phyloP scores from a whole-genome alignment of 2,329 filamentous ascomycete genomes.

The Boeremia lycopersici region DNA sequence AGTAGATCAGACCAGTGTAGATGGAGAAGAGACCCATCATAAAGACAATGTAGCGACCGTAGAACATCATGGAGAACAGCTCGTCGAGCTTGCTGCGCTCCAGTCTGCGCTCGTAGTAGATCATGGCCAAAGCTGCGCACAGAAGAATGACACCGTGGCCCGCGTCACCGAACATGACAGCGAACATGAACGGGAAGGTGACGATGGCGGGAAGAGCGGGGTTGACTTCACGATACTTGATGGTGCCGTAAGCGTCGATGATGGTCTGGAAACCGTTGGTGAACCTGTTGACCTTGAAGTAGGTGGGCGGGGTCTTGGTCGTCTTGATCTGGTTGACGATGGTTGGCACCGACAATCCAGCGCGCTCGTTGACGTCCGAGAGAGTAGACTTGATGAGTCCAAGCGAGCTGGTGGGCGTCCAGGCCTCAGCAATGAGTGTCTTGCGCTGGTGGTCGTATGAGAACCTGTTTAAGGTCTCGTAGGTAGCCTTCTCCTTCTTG shows the following conservation, averaged over 20 bases:
- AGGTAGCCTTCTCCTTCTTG: constrained; percentile 98
- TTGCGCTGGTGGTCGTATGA: constrained; percentile 96
- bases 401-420: constrained; percentile 92
- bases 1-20: constrained; percentile 97
- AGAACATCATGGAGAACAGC: constrained; percentile 97
- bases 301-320: constrained; percentile 96
- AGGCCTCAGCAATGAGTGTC: constrained; percentile 95
- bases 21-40: constrained; percentile 98
- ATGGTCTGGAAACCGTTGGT: constrained; percentile 98
- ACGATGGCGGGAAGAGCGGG: constrained; percentile 93
- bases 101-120: constrained; percentile 91
- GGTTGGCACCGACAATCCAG: constrained; percentile 93
- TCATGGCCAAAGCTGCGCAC: constrained; percentile 83
- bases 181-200: constrained; percentile 99
- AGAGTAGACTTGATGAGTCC: constrained; percentile 89
- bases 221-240: constrained; percentile 97
- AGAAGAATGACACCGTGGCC: constrained; percentile 94
- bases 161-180: constrained; percentile 99
- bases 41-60: constrained; percentile 96
- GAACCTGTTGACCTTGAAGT: constrained; percentile 98
- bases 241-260: constrained; percentile 96
- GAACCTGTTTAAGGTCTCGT: constrained; percentile 92
- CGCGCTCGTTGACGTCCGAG: constrained; percentile 94
- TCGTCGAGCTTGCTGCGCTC: constrained; percentile 89
- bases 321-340: constrained; percentile 98